Base-by-base conservation (phyloP, 2,329 filamentous ascomycete species). In the Zymoseptoria passerinii region DNA sequence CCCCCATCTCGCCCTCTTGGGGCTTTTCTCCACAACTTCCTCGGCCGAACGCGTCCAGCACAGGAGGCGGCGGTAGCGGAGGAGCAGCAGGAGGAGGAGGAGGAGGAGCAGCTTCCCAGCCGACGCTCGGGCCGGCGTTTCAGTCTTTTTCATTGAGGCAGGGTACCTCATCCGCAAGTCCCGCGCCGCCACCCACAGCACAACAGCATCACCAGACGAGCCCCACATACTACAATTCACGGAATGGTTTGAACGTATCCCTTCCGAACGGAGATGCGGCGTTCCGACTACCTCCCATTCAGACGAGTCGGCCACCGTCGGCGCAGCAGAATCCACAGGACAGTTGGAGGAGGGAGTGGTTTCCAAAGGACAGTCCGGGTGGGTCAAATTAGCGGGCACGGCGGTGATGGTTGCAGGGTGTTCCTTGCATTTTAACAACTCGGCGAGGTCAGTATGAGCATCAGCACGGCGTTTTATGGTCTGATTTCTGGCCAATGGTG, bases 201-300 rank as follows among this genome's bases (percentile, higher is more conserved):
- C 35, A 44, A 16, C 35, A 44, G 35, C 35, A 44, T 16, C 13
- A 44, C 10, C 28, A 29, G 8, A 29, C 6, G 28, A 29, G 10
- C 10, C 10, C 28, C 5, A 16, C 13, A 3, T 29, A 48, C 8
- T 48, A 50, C 18, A n/a, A 58, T 20, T 48, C 53, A 13, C 48
- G 44, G 8, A 27, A 50, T 50, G 19, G 19, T 16, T 28, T 53
- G 7, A 23, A 23, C 4, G 23, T 23, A 23, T 23, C 23, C 23
- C 23, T 23, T 23, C n/a, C 13, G 10, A 44, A 44, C 5, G 35
- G 35, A 44, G 35, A 44, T 2, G 13, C 35, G 13, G 35, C 16
- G 35, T 28, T 52, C 20, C 53, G 57, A 19, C 40, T 58, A 50
- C 57, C 57, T 2, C 53, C 53, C 16, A 55, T 58, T 18, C 53